Base-by-base conservation (phyloP, 2,329 filamentous ascomycete species). In the Periconia digitata region DNA sequence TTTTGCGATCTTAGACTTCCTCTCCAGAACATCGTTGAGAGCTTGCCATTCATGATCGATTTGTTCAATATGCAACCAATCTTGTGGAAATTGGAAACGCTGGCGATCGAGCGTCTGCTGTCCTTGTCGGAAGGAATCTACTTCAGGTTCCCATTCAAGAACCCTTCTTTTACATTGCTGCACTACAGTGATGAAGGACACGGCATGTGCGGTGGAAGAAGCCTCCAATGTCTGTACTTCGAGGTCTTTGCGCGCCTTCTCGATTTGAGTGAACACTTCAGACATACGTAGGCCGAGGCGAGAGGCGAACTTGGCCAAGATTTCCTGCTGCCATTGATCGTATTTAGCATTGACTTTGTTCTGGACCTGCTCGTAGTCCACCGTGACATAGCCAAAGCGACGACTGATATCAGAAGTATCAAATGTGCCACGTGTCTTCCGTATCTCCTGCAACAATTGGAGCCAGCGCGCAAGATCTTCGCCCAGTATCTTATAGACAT, bases 271-370 rank as follows among this genome's bases (percentile, higher is more conserved):
- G 61, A 94, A 91, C 3, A 96, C 87, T 64, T 99, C 94, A 41
- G 90, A 84, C 85, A 97, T 95, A 42, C 92, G 89, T 54, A 84
- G 88, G 40, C 92, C 90, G 39, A 99, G 86, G 47, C 94, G 90
- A 47, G 83, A 82, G 32, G 91, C 94, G 72, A 99, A 99, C 69
- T 96, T 96, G 60, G 89, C 83, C 32, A 97, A 79, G 46, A 99
- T 95, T 58, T 99, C 94, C 62, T 96, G 90, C 71, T 99, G 94
- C 94, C 95, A 99, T 71, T 97, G 92, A 67, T 99, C 95, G 68
- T 99, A 99, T 71, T 97, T 99, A 62, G 91, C 90, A 64, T 97
- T 99, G 71, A 99, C 94, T 73, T 96, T 96, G 48, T 92, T 90
- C 72, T 99, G 95, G 0, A 99, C 94, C 72, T 99, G 95, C 63